Conservation (phyloP, 441 rosid genomes). For the Theobroma grandiflorum region DNA sequence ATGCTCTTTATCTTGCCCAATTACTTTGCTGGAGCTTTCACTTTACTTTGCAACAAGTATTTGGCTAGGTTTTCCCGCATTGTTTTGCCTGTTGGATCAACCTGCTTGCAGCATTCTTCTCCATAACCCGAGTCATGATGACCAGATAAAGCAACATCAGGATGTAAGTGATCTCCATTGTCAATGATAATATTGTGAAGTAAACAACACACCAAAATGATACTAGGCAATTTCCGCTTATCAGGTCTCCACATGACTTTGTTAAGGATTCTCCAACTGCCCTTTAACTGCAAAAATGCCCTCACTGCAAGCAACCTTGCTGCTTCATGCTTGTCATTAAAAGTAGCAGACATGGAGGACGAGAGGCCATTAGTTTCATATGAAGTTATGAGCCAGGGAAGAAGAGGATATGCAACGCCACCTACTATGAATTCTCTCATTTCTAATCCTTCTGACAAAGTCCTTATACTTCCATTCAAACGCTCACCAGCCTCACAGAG, state of each 20-base stretch:
- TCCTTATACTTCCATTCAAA: conserved; percentile 62
- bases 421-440: conserved; percentile 81
- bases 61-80: conserved; percentile 64
- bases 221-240: conserved; percentile 84
- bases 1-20: neutral
- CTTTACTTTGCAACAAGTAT: conserved; percentile 45
- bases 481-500: conserved; percentile 70
- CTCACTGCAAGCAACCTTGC: conserved; percentile 75
- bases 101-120: conserved; percentile 70
- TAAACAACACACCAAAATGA: conserved; percentile 85
- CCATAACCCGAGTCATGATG: conserved; percentile 78
- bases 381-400: conserved; percentile 92
- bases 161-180: conserved; percentile 72
- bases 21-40: conserved; percentile 29
- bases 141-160: conserved; percentile 66
- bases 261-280: conserved; percentile 93
- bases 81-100: conserved; percentile 61
- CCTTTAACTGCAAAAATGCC: conserved; percentile 80
- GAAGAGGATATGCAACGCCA: conserved; percentile 74
- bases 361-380: conserved; percentile 47
- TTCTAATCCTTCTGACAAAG: conserved; percentile 44
- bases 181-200: conserved; percentile 88
- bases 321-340: conserved; percentile 62
- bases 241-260: conserved; percentile 99
- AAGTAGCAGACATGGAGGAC: conserved; percentile 45